These are phyloP conservation scores for Penicillium polonicum DNA, from an alignment of 2,329 filamentous ascomycete species.

Conservation along the genomic window DNA sequence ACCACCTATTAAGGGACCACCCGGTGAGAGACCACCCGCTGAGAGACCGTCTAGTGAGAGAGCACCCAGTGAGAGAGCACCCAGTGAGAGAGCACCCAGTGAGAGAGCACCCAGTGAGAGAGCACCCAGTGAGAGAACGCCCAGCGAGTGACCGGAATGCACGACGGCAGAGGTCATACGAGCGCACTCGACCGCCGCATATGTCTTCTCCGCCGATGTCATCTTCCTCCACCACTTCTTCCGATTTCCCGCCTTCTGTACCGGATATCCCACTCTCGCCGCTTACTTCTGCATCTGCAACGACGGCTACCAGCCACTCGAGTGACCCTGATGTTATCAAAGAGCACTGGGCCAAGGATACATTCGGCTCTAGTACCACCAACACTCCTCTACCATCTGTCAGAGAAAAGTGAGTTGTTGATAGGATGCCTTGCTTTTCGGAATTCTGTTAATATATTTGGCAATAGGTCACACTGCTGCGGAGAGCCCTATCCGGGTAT, in stretches of 20 bases:
- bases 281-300: constrained; percentile 26
- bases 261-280: constrained; percentile 38
- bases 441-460: not conserved
- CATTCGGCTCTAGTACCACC: constrained; percentile 35
- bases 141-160: constrained; percentile 25
- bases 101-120: constrained; percentile 16
- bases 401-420: constrained; percentile 33
- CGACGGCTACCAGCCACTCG: constrained; percentile 30
- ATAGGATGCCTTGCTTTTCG: not conserved
- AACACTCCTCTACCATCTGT: constrained; percentile 30
- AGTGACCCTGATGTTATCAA: constrained; percentile 27
- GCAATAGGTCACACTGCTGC: constrained; percentile 37
- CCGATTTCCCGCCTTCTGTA: constrained; percentile 32
- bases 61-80: not conserved
- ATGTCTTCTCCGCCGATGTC: constrained; percentile 30
- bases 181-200: constrained; percentile 32
- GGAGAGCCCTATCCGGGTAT: constrained; percentile 30
- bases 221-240: constrained; percentile 30
- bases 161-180: constrained; percentile 37
- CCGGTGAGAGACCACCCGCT: not conserved
- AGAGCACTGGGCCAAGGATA: constrained; percentile 45
- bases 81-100: not conserved
- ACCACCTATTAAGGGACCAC: constrained; percentile 16
- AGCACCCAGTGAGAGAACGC: not conserved
- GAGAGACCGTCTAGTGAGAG: constrained; percentile 17